phyloP scores from a whole-genome alignment of 2,329 filamentous ascomycete genomes.

The Penicillium sp. region DNA sequence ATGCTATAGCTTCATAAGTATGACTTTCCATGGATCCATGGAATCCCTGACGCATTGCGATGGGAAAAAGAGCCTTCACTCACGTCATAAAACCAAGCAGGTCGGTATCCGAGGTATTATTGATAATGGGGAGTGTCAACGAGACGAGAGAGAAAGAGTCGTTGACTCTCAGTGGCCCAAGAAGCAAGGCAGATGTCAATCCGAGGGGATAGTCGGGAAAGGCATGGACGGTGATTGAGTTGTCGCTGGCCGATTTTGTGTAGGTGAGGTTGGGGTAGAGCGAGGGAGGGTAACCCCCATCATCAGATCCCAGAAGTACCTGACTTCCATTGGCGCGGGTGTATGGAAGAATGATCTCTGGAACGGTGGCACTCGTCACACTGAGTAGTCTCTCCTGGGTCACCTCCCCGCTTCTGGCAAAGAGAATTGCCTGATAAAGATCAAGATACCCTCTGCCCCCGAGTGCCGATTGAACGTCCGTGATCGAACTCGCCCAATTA shows the following conservation, averaged over 20 bases:
- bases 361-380: slow-evolving; percentile 54
- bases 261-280: slow-evolving; percentile 82
- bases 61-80: slow-evolving; percentile 55
- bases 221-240: slow-evolving; percentile 36
- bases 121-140: slow-evolving; percentile 74
- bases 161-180: slow-evolving; percentile 74
- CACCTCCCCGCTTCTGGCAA: slow-evolving; percentile 65
- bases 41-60: not conserved
- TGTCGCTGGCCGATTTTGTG: slow-evolving; percentile 24
- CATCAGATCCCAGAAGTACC: slow-evolving; percentile 60
- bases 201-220: slow-evolving; percentile 44
- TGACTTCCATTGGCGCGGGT: slow-evolving; percentile 55
- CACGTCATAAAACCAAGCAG: slow-evolving; percentile 82
- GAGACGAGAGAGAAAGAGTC: slow-evolving; percentile 72
- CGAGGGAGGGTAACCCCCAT: slow-evolving; percentile 65
- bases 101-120: slow-evolving; percentile 59
- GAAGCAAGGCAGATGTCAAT: slow-evolving; percentile 59
- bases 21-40: not conserved
- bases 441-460: slow-evolving; percentile 54
- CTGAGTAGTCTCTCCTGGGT: slow-evolving; percentile 59
- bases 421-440: slow-evolving; percentile 69
- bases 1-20: slow-evolving; percentile 37
- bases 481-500: slow-evolving; percentile 60
- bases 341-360: slow-evolving; percentile 58
- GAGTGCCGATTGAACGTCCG: slow-evolving; percentile 72